Evolutionary conservation across 73 alveolate genomes (phyloP).

Genomic region (Diophrys appendiculata): DNA sequence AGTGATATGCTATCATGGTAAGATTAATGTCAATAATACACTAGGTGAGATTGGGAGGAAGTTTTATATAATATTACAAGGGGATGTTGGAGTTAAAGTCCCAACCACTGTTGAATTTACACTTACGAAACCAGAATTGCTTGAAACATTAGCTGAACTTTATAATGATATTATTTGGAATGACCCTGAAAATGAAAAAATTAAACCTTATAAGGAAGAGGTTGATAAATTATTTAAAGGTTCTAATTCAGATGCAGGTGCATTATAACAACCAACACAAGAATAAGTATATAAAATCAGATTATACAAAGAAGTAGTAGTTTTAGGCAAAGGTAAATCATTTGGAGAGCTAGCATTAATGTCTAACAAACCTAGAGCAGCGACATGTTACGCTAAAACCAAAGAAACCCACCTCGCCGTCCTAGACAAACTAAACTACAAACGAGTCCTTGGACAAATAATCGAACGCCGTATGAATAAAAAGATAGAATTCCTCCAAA

Average conservation of each 20-base stretch:
- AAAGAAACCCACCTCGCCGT: constrained; percentile 43
- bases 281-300: constrained; percentile 6
- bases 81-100: constrained; percentile 58
- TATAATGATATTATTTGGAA: constrained; percentile 2
- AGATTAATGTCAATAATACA: neutral
- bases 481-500: constrained; percentile 37
- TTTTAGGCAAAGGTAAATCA: constrained; percentile 22
- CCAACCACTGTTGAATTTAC: constrained; percentile 50
- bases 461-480: constrained; percentile 43
- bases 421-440: constrained; percentile 52
- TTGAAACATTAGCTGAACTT: neutral
- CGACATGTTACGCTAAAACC: constrained; percentile 15
- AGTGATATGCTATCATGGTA: constrained; percentile 41
- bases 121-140: neutral
- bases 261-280: neutral
- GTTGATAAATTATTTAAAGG: constrained; percentile 6
- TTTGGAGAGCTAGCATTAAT: constrained; percentile 69
- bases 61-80: constrained; percentile 59
- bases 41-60: constrained; percentile 52
- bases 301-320: constrained; percentile 41
- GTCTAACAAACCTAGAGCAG: constrained; percentile 61
- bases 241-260: neutral
- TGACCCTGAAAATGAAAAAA: neutral
- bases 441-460: constrained; percentile 46
- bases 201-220: neutral